Evolutionary conservation across 2,329 filamentous ascomycete genomes (phyloP), one percentile per base, ranked within the genome.

Genomic region (Fusarium lateritium): DNA sequence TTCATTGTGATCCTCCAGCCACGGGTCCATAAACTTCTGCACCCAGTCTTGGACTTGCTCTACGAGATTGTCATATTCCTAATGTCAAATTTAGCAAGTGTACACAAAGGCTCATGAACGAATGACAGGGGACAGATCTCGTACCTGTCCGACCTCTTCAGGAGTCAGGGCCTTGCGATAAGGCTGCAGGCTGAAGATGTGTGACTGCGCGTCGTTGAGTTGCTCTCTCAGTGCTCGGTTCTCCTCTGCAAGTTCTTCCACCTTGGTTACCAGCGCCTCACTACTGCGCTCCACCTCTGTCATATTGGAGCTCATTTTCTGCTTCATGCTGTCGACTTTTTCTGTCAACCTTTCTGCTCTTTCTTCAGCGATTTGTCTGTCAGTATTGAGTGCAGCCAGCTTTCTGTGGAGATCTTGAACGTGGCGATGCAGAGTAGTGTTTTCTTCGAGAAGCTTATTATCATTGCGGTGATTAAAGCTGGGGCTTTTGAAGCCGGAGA

Each of bases 141-240:
- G 61, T 75, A 81, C 80, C 42, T 75, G 75, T 21, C 73, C 76
- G 34, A 80, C 76, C 46, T 82, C 79, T 28, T 79, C 73, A 1
- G 73, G 71, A 0, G 79, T 82, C 10, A 82, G 59, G 19, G 81
- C 78, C 42, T 78, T 78, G 17, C 75, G 76, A 56, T 81, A 82
- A 8, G 81, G 80, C 54, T 81, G 79, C 6, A 82, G 75, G 15
- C 77, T 80, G 56, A 82, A 81, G 47, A 82, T 82, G 54, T 82
- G 80, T 8, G 78, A 79, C 44, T 79, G 76, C 2, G 77, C 76
- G 36, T 81, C 78, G 31, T 75, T 74, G 8, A 81, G 71, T 33
- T 77, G 75, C 24, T 76, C 74, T 52, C 73, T 73, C 9, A 81
- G 56, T 0, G 58, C 53, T 7, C 52, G 56, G 38, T 78, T 79